A percentile compares a stretch with the other conserved stretches of the same genome.
These are phyloP conservation scores for Cordia subcordata DNA, from an alignment of 257 asterid species.

Conservation along the genomic window DNA sequence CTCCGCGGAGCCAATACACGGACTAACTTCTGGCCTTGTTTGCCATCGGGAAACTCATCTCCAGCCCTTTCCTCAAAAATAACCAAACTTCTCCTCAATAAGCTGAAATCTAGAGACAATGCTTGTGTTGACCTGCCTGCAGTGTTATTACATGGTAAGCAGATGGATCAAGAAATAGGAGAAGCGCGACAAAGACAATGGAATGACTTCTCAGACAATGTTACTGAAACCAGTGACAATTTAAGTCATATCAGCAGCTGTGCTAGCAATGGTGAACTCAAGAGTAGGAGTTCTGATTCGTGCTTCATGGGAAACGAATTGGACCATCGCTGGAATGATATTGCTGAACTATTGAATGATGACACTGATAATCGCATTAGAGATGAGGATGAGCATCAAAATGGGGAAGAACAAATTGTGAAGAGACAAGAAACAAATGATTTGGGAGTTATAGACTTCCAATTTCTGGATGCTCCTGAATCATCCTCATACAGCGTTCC, in stretches of 20 bases:
- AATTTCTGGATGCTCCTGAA: slow-evolving; percentile 12
- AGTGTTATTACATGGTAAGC: background rate
- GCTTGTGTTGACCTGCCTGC: background rate
- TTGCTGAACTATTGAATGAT: background rate
- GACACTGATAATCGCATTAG: background rate
- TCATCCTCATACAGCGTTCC: slow-evolving; percentile 3
- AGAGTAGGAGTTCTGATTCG: background rate
- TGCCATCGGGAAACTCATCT: slow-evolving; percentile 3
- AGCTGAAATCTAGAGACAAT: slow-evolving; percentile 12
- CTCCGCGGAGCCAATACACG: slow-evolving; percentile 15
- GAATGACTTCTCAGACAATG: background rate
- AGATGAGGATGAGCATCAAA: background rate
- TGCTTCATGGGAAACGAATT: background rate
- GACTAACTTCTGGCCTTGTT: slow-evolving; percentile 15
- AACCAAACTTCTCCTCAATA: slow-evolving; percentile 16
- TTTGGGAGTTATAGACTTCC: slow-evolving; percentile 1
- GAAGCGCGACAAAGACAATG: background rate
- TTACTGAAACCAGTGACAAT: background rate
- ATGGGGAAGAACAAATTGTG: background rate
- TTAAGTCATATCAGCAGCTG: background rate
- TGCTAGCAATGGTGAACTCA: background rate
- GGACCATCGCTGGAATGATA: slow-evolving; percentile 1
- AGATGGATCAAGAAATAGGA: background rate
- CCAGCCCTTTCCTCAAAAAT: slow-evolving; percentile 15
- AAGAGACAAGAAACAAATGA: slow-evolving; percentile 3